These are phyloP conservation scores for Cordyceps pruinosa DNA, from an alignment of 2,329 filamentous ascomycete genomes.

Conservation along the genomic window DNA sequence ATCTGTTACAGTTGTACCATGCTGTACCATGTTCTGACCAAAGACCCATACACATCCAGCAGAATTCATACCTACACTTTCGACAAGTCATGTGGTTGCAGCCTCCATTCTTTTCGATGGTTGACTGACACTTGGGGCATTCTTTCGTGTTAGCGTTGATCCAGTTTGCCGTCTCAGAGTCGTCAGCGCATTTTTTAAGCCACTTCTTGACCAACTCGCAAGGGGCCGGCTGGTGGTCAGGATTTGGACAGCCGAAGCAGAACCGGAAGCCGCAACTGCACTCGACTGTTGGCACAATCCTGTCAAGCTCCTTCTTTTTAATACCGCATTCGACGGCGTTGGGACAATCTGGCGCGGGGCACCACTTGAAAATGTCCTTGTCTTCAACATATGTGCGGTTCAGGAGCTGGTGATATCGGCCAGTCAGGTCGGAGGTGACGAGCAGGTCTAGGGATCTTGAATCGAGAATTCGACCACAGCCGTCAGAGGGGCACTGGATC, in stretches of 20 bases:
- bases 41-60: slow-evolving; percentile 99
- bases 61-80: slow-evolving; percentile 95
- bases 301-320: slow-evolving; percentile 79
- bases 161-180: slow-evolving; percentile 98
- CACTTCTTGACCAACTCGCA: slow-evolving; percentile 88
- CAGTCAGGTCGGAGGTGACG: slow-evolving; percentile 47
- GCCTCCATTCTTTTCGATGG: slow-evolving; percentile 97
- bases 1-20: slow-evolving; percentile 99
- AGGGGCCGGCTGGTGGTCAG: slow-evolving; percentile 88
- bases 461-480: slow-evolving; percentile 85
- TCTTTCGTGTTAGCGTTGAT: slow-evolving; percentile 99
- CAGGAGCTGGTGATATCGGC: slow-evolving; percentile 74
- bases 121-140: slow-evolving; percentile 91
- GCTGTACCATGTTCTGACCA: slow-evolving; percentile 98
- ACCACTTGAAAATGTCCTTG: slow-evolving; percentile 94
- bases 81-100: slow-evolving; percentile 98
- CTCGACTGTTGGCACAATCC: slow-evolving; percentile 81
- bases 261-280: slow-evolving; percentile 82
- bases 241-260: slow-evolving; percentile 88
- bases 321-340: slow-evolving; percentile 85
- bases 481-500: slow-evolving; percentile 86
- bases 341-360: slow-evolving; percentile 92
- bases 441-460: slow-evolving; percentile 79
- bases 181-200: slow-evolving; percentile 97
- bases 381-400: slow-evolving; percentile 96